phyloP scores from a whole-genome alignment of 2,329 filamentous ascomycete genomes.

The Penicillium sp. region DNA sequence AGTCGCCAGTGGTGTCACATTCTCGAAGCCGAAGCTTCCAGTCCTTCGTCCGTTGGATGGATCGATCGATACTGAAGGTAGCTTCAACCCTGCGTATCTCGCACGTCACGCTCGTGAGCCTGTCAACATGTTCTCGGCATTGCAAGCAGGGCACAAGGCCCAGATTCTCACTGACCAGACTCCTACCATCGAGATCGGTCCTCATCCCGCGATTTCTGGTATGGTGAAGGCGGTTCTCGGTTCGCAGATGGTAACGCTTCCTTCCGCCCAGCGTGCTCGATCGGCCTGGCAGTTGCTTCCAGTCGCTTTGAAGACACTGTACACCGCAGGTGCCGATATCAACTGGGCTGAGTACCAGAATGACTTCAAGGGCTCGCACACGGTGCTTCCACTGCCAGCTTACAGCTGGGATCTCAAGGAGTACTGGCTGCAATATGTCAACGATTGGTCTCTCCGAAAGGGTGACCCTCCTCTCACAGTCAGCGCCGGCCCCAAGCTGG shows the following conservation, averaged over 20 bases:
- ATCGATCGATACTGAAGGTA: background rate
- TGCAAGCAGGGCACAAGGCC: slow-evolving; percentile 61
- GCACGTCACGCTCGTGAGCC: slow-evolving; percentile 65
- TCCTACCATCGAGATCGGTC: slow-evolving; percentile 71
- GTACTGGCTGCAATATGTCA: slow-evolving; percentile 19
- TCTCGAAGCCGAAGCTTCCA: background rate
- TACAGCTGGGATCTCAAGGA: slow-evolving; percentile 18
- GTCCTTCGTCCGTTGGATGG: slow-evolving; percentile 3
- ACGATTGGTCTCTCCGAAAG: slow-evolving; percentile 1
- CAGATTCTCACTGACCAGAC: slow-evolving; percentile 65
- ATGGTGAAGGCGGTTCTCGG: background rate
- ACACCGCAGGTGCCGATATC: background rate
- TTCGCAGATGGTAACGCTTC: background rate
- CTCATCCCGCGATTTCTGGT: slow-evolving; percentile 55
- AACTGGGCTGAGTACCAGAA: background rate
- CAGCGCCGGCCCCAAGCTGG: background rate
- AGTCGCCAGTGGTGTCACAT: background rate
- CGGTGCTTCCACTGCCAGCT: background rate
- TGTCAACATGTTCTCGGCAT: slow-evolving; percentile 67
- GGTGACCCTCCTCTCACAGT: background rate
- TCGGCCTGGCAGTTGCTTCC: background rate
- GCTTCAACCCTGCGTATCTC: slow-evolving; percentile 57
- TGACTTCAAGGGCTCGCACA: background rate
- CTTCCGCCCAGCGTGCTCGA: background rate
- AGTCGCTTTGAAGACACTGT: background rate